Conservation (phyloP, 73 alveolate genomes). For the Paramecium primaurelia region DNA sequence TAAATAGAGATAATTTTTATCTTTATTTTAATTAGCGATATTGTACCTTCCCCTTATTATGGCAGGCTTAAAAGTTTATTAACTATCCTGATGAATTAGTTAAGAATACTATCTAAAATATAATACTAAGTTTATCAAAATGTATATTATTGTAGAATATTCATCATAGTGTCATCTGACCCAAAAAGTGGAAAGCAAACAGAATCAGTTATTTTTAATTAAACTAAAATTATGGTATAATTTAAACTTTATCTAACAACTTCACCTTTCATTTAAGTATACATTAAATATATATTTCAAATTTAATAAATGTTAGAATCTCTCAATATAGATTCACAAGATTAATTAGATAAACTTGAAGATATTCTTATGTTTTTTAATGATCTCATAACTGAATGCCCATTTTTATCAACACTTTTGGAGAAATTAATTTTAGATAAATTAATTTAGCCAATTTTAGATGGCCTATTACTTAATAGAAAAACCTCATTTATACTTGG, state of each 20-base stretch:
- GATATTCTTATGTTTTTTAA: background rate
- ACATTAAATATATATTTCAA: background rate
- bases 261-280: background rate
- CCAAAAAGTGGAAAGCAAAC: background rate
- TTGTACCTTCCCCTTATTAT: slow-evolving; percentile 63
- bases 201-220: background rate
- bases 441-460: background rate
- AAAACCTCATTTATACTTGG: background rate
- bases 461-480: background rate
- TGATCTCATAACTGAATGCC: background rate
- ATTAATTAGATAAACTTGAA: background rate
- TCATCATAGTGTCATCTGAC: background rate
- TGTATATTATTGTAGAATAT: background rate
- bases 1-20: slow-evolving; percentile 57
- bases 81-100: background rate
- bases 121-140: background rate
- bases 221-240: background rate
- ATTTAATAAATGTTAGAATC: background rate
- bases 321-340: background rate
- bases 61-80: slow-evolving; percentile 58
- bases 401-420: background rate
- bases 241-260: background rate
- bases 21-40: slow-evolving; percentile 59
- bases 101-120: background rate
- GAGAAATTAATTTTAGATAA: background rate